Evolutionary conservation across 805 yeast genomes (phyloP).

Genomic region (Lipomyces oligophaga): DNA sequence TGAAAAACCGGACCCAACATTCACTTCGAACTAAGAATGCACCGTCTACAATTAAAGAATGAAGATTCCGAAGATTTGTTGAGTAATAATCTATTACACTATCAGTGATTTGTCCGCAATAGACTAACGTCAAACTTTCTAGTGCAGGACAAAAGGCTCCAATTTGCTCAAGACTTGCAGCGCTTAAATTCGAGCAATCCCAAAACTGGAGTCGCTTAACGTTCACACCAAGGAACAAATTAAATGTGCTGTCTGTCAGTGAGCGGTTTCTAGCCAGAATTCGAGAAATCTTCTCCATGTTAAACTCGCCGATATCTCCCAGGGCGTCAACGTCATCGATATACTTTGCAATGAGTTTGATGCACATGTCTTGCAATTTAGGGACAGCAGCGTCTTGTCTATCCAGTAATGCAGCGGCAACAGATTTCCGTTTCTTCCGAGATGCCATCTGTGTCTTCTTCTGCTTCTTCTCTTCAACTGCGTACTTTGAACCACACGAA

Average conservation of each 20-base stretch:
- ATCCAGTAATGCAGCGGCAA: slow-evolving; percentile 82
- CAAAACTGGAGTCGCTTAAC: slow-evolving; percentile 64
- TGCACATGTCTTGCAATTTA: slow-evolving; percentile 77
- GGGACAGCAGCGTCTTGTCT: slow-evolving; percentile 60
- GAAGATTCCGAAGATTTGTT: slow-evolving; percentile 54
- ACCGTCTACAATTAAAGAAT: slow-evolving; percentile 70
- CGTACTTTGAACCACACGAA: slow-evolving; percentile 54
- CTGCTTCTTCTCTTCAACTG: slow-evolving; percentile 44
- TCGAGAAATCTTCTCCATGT: slow-evolving; percentile 65
- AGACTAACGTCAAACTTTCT: slow-evolving; percentile 60
- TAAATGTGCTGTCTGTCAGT: slow-evolving; percentile 64
- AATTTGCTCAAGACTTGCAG: slow-evolving; percentile 61
- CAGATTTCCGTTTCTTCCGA: slow-evolving; percentile 67
- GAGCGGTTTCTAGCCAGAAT: slow-evolving; percentile 82
- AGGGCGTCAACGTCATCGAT: slow-evolving; percentile 73
- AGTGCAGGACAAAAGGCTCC: slow-evolving; percentile 77
- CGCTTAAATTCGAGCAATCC: slow-evolving; percentile 83
- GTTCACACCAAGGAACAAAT: slow-evolving; percentile 65
- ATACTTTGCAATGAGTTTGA: slow-evolving; percentile 58
- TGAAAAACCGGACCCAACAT: slow-evolving; percentile 76
- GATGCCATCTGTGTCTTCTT: slow-evolving; percentile 54
- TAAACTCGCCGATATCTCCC: slow-evolving; percentile 79
- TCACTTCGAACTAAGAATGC: slow-evolving; percentile 76
- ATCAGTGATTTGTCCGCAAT: slow-evolving; percentile 92
- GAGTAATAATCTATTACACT: slow-evolving; percentile 64